Evolutionary conservation across 169 alveolate species (phyloP).

Genomic region (Eimeria falciformis): DNA sequence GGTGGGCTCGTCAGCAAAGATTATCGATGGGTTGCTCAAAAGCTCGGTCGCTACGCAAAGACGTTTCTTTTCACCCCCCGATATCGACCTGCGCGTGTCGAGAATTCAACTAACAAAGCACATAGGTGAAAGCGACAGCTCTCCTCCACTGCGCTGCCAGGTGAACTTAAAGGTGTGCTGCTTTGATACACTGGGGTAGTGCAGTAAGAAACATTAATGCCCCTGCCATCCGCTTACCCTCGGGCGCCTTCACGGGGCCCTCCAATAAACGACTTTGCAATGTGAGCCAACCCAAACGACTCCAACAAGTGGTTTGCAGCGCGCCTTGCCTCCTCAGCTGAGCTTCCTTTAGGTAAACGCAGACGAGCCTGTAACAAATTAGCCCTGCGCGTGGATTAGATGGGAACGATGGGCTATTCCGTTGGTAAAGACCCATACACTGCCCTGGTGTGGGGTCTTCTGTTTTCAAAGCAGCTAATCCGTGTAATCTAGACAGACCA

Average conservation of each 20-base stretch:
- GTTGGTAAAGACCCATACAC: too few species aligned
- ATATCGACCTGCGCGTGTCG: constrained; percentile 81
- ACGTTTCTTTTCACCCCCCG: constrained; percentile 88
- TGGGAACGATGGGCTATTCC: too few species aligned
- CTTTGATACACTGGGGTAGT: too few species aligned
- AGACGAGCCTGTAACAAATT: constrained; percentile 23
- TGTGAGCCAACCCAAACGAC: constrained; percentile 55
- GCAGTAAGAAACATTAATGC: too few species aligned
- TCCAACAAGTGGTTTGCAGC: constrained; percentile 47
- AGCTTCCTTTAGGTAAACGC: constrained; percentile 56
- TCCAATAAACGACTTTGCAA: constrained; percentile 60
- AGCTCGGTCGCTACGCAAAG: constrained; percentile 84
- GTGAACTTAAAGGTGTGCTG: too few species aligned
- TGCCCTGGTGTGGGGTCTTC: too few species aligned
- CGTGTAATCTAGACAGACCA: too few species aligned
- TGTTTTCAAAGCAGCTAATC: too few species aligned
- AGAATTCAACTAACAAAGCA: background rate
- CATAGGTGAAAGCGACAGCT: background rate
- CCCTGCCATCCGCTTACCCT: constrained; percentile 62
- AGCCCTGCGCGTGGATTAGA: too few species aligned
- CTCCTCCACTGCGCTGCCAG: background rate
- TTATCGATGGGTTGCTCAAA: constrained; percentile 83
- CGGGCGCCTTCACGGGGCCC: constrained; percentile 57
- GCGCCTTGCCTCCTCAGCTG: constrained; percentile 44
- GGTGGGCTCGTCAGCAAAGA: constrained; percentile 91